These are phyloP conservation scores for Tuber umbilicatum DNA, from an alignment of 495 filamentous ascomycete species.

Conservation along the genomic window DNA sequence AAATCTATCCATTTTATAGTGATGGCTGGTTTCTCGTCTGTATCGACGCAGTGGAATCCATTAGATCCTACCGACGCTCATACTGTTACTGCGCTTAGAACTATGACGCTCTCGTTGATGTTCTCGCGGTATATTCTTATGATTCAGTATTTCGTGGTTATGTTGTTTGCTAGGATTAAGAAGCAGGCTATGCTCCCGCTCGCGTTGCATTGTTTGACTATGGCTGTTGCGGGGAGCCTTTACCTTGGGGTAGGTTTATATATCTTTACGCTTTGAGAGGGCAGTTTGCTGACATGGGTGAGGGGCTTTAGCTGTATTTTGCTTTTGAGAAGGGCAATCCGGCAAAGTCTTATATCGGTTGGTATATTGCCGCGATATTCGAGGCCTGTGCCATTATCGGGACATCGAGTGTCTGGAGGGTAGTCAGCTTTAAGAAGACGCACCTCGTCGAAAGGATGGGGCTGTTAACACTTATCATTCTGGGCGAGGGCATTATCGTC, in stretches of 20 bases:
- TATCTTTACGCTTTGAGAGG: background rate
- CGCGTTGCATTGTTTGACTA: conserved; percentile 46
- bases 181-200: conserved; percentile 42
- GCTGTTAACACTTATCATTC: conserved; percentile 61
- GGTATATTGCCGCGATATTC: conserved; percentile 51
- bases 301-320: conserved; percentile 34
- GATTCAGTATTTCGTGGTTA: conserved; percentile 54
- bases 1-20: conserved; percentile 58
- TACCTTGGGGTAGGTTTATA: conserved; percentile 50
- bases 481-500: conserved; percentile 59
- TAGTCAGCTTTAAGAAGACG: conserved; percentile 59
- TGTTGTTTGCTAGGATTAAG: conserved; percentile 46
- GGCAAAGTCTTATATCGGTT: conserved; percentile 42
- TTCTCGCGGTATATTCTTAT: conserved; percentile 53
- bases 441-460: conserved; percentile 61
- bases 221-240: conserved; percentile 44
- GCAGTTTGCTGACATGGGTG: background rate
- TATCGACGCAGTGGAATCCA: conserved; percentile 45
- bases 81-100: conserved; percentile 47
- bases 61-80: conserved; percentile 43
- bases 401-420: conserved; percentile 51
- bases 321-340: conserved; percentile 7
- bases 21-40: conserved; percentile 60
- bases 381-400: conserved; percentile 53
- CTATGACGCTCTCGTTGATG: conserved; percentile 54